A percentile compares a stretch with the other conserved stretches of the same genome.
These are phyloP conservation scores for Termitomyces sp. DNA, from an alignment of 768 basidiomycete genomes.

Conservation along the genomic window DNA sequence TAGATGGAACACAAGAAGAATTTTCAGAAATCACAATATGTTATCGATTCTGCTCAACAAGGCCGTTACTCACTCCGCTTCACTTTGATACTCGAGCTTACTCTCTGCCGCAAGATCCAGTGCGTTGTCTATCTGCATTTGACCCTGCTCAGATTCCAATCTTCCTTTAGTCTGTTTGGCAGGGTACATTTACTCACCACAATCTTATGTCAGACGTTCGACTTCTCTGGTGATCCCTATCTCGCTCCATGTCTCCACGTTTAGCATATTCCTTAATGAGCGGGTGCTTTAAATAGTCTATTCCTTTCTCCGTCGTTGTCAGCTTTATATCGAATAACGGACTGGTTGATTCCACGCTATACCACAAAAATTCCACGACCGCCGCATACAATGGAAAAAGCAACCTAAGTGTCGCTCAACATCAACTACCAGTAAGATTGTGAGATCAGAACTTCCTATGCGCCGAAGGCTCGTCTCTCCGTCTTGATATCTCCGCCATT, in stretches of 20 bases:
- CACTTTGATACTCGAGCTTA: not conserved
- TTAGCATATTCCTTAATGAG: not conserved
- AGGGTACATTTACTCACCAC: not conserved
- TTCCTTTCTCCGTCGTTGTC: not conserved
- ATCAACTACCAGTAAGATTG: not conserved
- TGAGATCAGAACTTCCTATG: not conserved
- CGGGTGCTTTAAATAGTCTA: not conserved
- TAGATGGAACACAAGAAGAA: not conserved
- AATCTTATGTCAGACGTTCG: not conserved
- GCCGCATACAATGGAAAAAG: not conserved
- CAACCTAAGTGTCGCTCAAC: not conserved
- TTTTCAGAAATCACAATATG: not conserved
- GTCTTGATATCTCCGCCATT: slow-evolving; percentile 30
- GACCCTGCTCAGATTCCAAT: not conserved
- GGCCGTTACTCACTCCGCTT: not conserved
- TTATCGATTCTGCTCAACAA: slow-evolving; percentile 4
- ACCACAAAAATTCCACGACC: not conserved
- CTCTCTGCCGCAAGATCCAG: not conserved
- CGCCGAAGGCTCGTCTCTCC: slow-evolving; percentile 14
- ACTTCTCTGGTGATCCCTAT: not conserved
- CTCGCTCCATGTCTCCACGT: not conserved
- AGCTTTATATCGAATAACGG: not conserved
- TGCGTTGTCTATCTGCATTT: not conserved
- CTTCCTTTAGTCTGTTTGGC: not conserved
- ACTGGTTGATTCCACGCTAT: not conserved